Evolutionary conservation across 768 basidiomycete species (phyloP).

Genomic region (Mycena vulgaris): DNA sequence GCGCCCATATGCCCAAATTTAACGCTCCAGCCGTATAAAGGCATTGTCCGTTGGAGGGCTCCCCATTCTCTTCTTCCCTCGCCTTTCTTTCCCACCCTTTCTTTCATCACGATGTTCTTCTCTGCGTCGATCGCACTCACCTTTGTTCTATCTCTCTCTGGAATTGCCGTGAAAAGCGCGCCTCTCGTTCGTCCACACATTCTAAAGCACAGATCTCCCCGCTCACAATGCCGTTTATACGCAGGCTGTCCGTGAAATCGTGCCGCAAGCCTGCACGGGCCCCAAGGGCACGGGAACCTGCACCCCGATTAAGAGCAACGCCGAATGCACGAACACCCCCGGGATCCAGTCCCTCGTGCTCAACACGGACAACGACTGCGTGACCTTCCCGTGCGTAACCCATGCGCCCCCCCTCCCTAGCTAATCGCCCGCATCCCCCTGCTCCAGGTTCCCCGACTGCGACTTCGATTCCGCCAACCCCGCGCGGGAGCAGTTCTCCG

Average conservation of each 20-base stretch:
- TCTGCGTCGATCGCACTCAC: too few relatives aligned
- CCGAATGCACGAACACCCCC: slow-evolving; percentile 18
- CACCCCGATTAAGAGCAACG: slow-evolving; percentile 11
- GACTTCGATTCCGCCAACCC: not conserved
- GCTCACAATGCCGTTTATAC: not conserved
- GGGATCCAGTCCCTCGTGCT: slow-evolving; percentile 6
- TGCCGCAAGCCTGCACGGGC: slow-evolving; percentile 11
- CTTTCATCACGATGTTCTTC: too few relatives aligned
- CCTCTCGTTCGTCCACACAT: not conserved
- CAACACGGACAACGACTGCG: slow-evolving; percentile 6
- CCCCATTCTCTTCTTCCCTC: too few relatives aligned
- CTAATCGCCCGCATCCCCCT: not conserved
- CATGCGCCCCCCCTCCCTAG: not conserved
- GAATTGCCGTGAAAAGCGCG: not conserved
- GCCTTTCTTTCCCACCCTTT: too few relatives aligned
- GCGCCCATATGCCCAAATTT: too few relatives aligned
- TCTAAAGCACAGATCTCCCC: not conserved
- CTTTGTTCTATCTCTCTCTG: too few relatives aligned
- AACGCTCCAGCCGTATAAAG: too few relatives aligned
- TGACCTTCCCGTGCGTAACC: slow-evolving; percentile 10
- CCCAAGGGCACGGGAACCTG: slow-evolving; percentile 1
- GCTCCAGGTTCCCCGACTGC: slow-evolving; percentile 3
- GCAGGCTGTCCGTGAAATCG: not conserved
- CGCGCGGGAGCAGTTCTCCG: not conserved
- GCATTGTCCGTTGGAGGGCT: too few relatives aligned